These are phyloP conservation scores for Anthracocystis panici-leucophaei DNA, from an alignment of 1,284 basidiomycete genomes.

Conservation along the genomic window DNA sequence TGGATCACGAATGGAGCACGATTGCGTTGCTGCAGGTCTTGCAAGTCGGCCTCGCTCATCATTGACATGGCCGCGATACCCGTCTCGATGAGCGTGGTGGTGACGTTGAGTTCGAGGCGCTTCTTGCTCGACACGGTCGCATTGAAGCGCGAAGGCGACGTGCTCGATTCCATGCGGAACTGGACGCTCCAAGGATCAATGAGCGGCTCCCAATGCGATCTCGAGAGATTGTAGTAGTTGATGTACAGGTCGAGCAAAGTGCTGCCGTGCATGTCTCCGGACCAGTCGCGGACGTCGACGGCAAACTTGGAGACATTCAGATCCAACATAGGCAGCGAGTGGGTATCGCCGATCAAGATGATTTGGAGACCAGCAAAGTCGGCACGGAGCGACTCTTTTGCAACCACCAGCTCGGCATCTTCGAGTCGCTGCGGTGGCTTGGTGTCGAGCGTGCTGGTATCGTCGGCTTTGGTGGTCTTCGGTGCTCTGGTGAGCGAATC, in stretches of 20 bases:
- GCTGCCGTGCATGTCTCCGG: constrained; percentile 78
- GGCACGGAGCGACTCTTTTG: constrained; percentile 64
- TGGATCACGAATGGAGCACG: constrained; percentile 93
- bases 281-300: constrained; percentile 91
- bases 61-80: constrained; percentile 79
- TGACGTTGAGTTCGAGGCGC: constrained; percentile 92
- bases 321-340: constrained; percentile 94
- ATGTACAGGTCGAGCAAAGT: constrained; percentile 77
- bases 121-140: constrained; percentile 82
- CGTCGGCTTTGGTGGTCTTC: constrained; percentile 12
- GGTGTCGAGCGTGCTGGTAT: constrained; percentile 14
- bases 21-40: constrained; percentile 72
- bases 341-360: constrained; percentile 91
- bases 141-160: constrained; percentile 73
- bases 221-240: constrained; percentile 96
- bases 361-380: constrained; percentile 81
- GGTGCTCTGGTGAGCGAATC: constrained; percentile 31
- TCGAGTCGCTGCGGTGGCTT: constrained; percentile 28
- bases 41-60: constrained; percentile 76
- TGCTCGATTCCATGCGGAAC: constrained; percentile 71
- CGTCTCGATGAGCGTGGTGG: constrained; percentile 90
- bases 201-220: constrained; percentile 99
- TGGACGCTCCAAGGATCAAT: constrained; percentile 97
- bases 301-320: constrained; percentile 86
- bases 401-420: constrained; percentile 63